Evolutionary conservation across 2,329 filamentous ascomycete genomes (phyloP), one percentile per base, ranked within the genome.

Genomic region (Calonectria pseudoreteaudii): DNA sequence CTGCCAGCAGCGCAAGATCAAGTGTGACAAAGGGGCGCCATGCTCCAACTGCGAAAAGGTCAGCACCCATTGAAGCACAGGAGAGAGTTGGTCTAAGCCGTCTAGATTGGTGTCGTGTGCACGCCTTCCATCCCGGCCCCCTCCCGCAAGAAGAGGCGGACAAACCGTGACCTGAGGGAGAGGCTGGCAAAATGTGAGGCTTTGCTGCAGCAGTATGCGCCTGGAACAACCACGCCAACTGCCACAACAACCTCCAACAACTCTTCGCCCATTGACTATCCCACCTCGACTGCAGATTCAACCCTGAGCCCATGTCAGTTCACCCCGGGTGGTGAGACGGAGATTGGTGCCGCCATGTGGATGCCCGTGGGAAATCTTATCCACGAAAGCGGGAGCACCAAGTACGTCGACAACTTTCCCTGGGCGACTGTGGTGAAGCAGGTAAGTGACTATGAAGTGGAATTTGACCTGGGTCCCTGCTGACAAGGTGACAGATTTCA

Each of bases 151-250:
- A 80, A 80, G 23, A 77, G 79, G 23, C 78, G 80, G 10, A 79
- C 78, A 9, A 82, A 79, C 20, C 77, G 81, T 49, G 81, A 82
- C 20, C 66, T 82, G 0, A 69, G 81, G n/a, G 79, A 80, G 65
- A 74, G 79, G 26, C 69, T 81, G 41, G 75, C 73, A 26, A 72
- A 75, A 41, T 81, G 78, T 30, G 79, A 81, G 60, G 77, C 75
- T 47, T 41, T 80, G n/a, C 66, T 81, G 1, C 75, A 75, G 66
- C 78, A 81, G 44, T 62, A 71, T 64, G 70, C 52, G 11, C 62
- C 67, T 23, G 53, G 26, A n/a, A 18, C 56, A 26, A 28, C 67
- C 16, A 41, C 56, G 14, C 34, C 49, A 14, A 60, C 11, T 2
- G 66, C 52, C 10, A 41, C 58, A 18, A 28, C 41, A 20, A 26